phyloP scores from a whole-genome alignment of 805 yeast species.

The Spencermartinsiella europaea region DNA sequence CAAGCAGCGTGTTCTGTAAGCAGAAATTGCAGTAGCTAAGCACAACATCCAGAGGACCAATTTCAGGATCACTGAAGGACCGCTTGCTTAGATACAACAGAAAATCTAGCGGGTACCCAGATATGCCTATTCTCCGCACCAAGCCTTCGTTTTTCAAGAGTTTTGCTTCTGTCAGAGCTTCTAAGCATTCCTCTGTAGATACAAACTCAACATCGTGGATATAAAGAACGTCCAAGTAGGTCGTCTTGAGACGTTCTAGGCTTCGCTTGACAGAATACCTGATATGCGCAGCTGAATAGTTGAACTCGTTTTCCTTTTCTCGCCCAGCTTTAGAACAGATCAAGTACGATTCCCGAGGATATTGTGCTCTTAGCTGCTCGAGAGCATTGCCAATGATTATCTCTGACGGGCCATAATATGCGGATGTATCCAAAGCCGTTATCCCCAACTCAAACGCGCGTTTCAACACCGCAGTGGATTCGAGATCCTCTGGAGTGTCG shows the following conservation, averaged over 20 bases:
- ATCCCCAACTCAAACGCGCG: conserved; percentile 64
- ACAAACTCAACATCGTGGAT: conserved; percentile 88
- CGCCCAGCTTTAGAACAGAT: conserved; percentile 88
- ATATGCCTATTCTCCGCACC: conserved; percentile 63
- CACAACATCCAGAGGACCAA: conserved; percentile 60
- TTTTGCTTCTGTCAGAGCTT: conserved; percentile 58
- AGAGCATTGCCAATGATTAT: conserved; percentile 65
- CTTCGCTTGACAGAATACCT: conserved; percentile 62
- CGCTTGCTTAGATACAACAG: conserved; percentile 48
- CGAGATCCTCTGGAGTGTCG: conserved; percentile 56
- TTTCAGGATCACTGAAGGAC: conserved; percentile 39
- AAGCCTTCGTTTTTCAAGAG: conserved; percentile 58
- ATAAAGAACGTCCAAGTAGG: conserved; percentile 73
- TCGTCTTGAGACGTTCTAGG: conserved; percentile 56
- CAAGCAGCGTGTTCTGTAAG: conserved; percentile 63
- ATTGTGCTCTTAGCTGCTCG: conserved; percentile 32
- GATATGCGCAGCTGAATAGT: conserved; percentile 60
- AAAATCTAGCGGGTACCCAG: conserved; percentile 81
- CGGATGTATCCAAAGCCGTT: conserved; percentile 82
- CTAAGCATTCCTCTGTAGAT: conserved; percentile 45
- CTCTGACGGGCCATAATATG: conserved; percentile 90
- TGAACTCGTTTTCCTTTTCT: conserved; percentile 60
- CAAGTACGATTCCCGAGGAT: conserved; percentile 56
- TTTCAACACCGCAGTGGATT: conserved; percentile 51
- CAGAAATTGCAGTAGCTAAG: conserved; percentile 79